Percentiles rank a stretch among this genome's conserved stretches.
These are phyloP conservation scores for Euphorbia celastroides DNA, from an alignment of 441 rosid species.

Conservation along the genomic window DNA sequence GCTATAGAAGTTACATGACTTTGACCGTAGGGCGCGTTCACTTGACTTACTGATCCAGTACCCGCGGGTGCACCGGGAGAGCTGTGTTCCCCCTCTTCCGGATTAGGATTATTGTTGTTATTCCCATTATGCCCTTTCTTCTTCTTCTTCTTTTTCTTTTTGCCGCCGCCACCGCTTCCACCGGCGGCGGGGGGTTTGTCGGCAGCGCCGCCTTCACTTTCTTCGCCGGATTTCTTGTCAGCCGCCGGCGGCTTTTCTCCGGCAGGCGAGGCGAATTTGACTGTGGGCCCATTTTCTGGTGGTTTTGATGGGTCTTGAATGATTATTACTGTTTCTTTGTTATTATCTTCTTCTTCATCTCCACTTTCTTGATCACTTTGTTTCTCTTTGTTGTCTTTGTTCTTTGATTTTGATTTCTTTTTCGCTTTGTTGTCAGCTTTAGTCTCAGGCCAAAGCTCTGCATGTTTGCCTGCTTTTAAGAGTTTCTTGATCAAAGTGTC, in stretches of 20 bases:
- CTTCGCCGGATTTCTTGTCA: conserved; percentile 25
- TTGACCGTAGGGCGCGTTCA: conserved; percentile 7
- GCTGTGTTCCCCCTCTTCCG: conserved; percentile 21
- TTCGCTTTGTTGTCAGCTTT: conserved; percentile 30
- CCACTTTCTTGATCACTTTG: conserved; percentile 35
- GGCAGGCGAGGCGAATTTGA: no score
- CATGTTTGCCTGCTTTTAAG: conserved; percentile 59
- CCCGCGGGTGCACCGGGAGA: conserved; percentile 17
- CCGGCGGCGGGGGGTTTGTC: conserved; percentile 14
- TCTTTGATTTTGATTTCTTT: conserved; percentile 40
- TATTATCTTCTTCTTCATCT: conserved; percentile 29
- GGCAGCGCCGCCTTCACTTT: conserved; percentile 22
- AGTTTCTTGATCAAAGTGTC: conserved; percentile 58
- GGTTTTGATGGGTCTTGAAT: conserved; percentile 32
- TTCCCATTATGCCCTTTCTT: conserved; percentile 23
- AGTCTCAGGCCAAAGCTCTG: conserved; percentile 72
- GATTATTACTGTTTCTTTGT: conserved; percentile 20
- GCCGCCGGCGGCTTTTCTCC: no score
- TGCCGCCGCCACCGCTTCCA: conserved; percentile 38
- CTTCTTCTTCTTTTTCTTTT: conserved; percentile 61
- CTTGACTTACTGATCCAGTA: conserved; percentile 20
- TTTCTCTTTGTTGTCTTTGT: conserved; percentile 23
- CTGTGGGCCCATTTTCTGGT: conserved; percentile 17
- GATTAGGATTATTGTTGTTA: conserved; percentile 8
- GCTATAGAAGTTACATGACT: conserved; percentile 16